These are phyloP conservation scores for Mycena leptocephala DNA, from an alignment of 768 basidiomycete species.

Conservation along the genomic window DNA sequence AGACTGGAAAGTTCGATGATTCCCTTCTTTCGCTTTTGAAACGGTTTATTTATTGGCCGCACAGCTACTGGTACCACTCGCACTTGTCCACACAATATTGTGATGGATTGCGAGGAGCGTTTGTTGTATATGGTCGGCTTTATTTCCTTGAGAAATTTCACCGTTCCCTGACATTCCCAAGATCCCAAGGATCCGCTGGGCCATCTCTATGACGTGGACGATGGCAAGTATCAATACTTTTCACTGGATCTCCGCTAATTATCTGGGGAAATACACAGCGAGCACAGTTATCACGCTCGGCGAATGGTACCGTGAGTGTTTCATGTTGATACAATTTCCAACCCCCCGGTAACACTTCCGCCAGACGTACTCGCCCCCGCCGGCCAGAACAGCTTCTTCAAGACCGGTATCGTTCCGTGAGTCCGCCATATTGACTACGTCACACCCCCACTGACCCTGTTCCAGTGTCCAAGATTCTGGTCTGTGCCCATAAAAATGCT, in stretches of 20 bases:
- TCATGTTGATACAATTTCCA: background rate
- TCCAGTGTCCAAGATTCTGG: conserved; percentile 55
- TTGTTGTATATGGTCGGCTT: conserved; percentile 31
- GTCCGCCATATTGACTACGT: conserved; percentile 5
- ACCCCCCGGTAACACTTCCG: background rate
- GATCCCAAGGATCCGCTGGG: conserved; percentile 57
- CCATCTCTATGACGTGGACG: conserved; percentile 58
- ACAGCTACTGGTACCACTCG: conserved; percentile 62
- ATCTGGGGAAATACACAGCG: conserved; percentile 37
- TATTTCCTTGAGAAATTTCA: background rate
- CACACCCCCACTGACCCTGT: background rate
- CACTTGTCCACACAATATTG: conserved; percentile 65
- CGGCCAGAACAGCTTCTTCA: conserved; percentile 50
- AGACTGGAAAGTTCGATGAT: conserved; percentile 48
- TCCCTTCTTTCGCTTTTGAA: background rate
- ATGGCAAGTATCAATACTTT: conserved; percentile 43
- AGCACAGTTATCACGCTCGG: conserved; percentile 54
- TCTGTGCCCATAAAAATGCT: background rate
- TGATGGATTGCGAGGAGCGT: conserved; percentile 56
- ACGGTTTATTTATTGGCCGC: conserved; percentile 35
- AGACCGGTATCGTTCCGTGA: conserved; percentile 49
- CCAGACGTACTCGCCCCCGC: conserved; percentile 53
- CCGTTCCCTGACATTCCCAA: background rate
- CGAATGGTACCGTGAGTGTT: conserved; percentile 42
- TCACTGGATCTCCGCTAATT: background rate